A percentile compares a stretch with the other conserved stretches of the same genome.
phyloP scores from a whole-genome alignment of 208 protist genomes.

The Phytomonas serpens region DNA sequence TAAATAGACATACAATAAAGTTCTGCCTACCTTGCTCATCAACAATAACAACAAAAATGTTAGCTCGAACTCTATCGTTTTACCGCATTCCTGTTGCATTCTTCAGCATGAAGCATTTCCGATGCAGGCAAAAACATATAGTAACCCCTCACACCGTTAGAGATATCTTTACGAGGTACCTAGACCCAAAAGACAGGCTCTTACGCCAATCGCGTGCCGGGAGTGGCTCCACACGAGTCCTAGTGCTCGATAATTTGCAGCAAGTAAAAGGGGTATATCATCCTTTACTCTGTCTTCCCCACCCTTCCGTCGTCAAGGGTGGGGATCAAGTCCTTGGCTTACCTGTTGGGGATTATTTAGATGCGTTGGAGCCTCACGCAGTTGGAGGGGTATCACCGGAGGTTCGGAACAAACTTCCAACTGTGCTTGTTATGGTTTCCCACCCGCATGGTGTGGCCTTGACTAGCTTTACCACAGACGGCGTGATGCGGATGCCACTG shows the following conservation, averaged over 20 bases:
- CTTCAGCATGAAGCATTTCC: constrained; percentile 81
- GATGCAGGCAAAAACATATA: constrained; percentile 34
- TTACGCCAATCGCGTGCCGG: constrained; percentile 62
- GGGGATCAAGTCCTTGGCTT: constrained; percentile 46
- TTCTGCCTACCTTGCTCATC: background rate
- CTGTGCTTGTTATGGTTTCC: constrained; percentile 26
- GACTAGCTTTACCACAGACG: constrained; percentile 21
- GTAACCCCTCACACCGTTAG: constrained; percentile 32
- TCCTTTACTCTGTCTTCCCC: constrained; percentile 63
- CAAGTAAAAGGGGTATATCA: constrained; percentile 74
- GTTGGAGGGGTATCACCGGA: background rate
- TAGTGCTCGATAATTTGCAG: constrained; percentile 74
- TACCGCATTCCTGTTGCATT: constrained; percentile 56
- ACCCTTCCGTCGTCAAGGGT: constrained; percentile 31
- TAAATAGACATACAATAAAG: constrained; percentile 2
- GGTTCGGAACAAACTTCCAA: constrained; percentile 1
- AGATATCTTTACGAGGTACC: constrained; percentile 25
- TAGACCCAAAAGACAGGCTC: constrained; percentile 51
- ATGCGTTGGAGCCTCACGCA: constrained; percentile 11
- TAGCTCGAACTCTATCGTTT: constrained; percentile 10
- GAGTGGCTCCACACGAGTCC: constrained; percentile 45
- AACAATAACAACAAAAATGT: constrained; percentile 5
- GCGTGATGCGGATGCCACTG: constrained; percentile 19
- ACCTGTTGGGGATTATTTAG: constrained; percentile 40
- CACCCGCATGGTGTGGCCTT: constrained; percentile 35